Evolutionary conservation across 2,329 filamentous ascomycete species (phyloP), one percentile per base, ranked within the genome.

Genomic region (Phaeosphaeriaceae sp.): DNA sequence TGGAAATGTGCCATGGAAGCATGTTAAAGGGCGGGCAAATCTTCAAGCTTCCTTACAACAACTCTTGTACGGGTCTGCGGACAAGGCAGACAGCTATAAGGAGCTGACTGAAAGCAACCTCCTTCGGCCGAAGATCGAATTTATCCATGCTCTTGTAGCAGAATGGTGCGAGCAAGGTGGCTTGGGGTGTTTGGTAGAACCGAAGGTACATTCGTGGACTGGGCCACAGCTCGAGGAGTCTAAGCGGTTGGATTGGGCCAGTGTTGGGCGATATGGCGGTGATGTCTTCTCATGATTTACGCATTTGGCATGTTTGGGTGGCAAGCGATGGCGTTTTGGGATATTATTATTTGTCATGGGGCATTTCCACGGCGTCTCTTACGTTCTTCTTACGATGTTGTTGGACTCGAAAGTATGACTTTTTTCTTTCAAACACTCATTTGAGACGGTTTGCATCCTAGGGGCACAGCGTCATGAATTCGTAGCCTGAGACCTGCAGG

Each of bases 151-250:
- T 42, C 81, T 90, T 13, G 80, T 91, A 9, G 81, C 81, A 56
- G 87, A 90, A 68, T 93, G 89, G 89, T 82, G 85, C 11, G 64
- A 69, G 46, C 87, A 88, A 60, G 86, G 84, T 3, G 89, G 89
- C 2, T 73, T 92, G 26, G 89, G 89, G 2, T 70, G 74, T 49
- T 56, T 76, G 13, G 62, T 66, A 7, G 66, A 72, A 8, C 66
- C 64, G n/a, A 64, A 66, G 46, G 50, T 64, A 21, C 66, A 79
- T 43, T 67, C 65, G 13, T 80, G 78, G 78, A 65, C 69, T 18
- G 78, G 77, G 6, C 65, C 73, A 49, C 71, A 73, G 50, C 66
- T 77, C 3, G 74, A 73, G 48, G 76, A 78, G 37, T 71, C 68
- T 21, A 76, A 74, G 58, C 74, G 73, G 50, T 72, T 77, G 26